Percentiles rank a stretch among this genome's conserved stretches.
Conservation (phyloP, 2,329 filamentous ascomycete species). For the Lecanoromycetidae sp. region DNA sequence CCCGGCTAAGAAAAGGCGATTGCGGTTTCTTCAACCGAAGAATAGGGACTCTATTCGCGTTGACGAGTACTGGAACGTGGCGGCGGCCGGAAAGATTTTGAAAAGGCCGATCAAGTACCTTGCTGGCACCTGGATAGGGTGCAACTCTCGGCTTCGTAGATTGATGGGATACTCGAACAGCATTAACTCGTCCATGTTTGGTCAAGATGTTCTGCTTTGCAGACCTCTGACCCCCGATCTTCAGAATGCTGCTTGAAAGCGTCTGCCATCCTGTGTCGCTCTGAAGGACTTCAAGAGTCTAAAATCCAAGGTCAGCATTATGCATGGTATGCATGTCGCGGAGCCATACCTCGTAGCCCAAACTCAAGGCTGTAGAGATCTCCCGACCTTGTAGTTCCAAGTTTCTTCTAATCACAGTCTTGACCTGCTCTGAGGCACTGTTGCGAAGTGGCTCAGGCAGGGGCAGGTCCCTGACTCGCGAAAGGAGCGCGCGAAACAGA, state of each 20-base stretch:
- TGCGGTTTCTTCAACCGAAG: conserved; percentile 57
- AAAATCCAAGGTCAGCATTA: background rate
- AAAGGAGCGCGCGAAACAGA: conserved; percentile 59
- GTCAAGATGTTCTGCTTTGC: background rate
- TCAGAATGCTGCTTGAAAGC: background rate
- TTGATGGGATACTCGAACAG: background rate
- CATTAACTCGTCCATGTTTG: background rate
- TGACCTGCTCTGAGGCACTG: conserved; percentile 31
- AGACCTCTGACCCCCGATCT: background rate
- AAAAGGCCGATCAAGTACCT: conserved; percentile 41
- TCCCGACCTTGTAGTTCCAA: conserved; percentile 47
- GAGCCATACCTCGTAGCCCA: conserved; percentile 51
- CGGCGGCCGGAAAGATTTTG: conserved; percentile 44
- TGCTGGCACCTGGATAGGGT: conserved; percentile 26
- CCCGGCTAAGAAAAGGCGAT: conserved; percentile 45
- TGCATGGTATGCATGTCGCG: background rate
- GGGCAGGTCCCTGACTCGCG: conserved; percentile 42
- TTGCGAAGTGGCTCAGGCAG: conserved; percentile 38
- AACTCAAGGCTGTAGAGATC: conserved; percentile 49
- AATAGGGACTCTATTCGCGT: conserved; percentile 48
- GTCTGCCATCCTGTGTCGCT: background rate
- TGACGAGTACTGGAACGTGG: conserved; percentile 47
- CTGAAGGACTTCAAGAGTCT: conserved; percentile 2
- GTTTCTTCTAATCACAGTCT: conserved; percentile 51
- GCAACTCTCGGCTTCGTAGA: conserved; percentile 19